A percentile compares a stretch with the other conserved stretches of the same genome.
phyloP scores from a whole-genome alignment of 768 basidiomycete species.

The Gloeopeniophorella convolvens region DNA sequence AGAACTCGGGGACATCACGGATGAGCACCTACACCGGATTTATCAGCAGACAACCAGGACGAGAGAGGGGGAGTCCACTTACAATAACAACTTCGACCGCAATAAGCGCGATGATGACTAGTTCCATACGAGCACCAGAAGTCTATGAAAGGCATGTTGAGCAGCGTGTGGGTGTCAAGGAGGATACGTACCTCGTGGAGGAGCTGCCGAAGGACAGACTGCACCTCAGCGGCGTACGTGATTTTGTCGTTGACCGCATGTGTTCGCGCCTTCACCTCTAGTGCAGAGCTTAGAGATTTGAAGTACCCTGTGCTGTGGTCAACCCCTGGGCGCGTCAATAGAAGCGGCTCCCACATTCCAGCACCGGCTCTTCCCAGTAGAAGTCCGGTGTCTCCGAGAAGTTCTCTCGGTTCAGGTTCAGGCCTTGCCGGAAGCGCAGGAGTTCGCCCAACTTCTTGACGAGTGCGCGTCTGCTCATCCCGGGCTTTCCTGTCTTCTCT shows the following conservation, averaged over 20 bases:
- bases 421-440: slow-evolving; percentile 85
- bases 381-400: slow-evolving; percentile 87
- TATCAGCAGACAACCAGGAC: background rate
- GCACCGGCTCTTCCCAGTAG: slow-evolving; percentile 89
- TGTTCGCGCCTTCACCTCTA: slow-evolving; percentile 81
- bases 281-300: slow-evolving; percentile 73
- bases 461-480: slow-evolving; percentile 70
- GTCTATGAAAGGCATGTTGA: slow-evolving; percentile 43
- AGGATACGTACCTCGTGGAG: slow-evolving; percentile 13
- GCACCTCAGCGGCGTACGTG: slow-evolving; percentile 83
- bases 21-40: slow-evolving; percentile 50
- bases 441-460: slow-evolving; percentile 91
- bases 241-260: slow-evolving; percentile 87
- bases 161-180: slow-evolving; percentile 4
- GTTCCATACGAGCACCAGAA: slow-evolving; percentile 86
- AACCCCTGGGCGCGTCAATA: background rate
- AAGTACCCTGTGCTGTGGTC: slow-evolving; percentile 55
- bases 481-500: slow-evolving; percentile 75
- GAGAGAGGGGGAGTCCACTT: slow-evolving; percentile 25
- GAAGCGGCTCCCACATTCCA: slow-evolving; percentile 56
- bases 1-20: slow-evolving; percentile 72
- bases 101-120: slow-evolving; percentile 91
- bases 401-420: slow-evolving; percentile 86
- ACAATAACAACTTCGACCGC: slow-evolving; percentile 94
- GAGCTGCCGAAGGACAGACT: slow-evolving; percentile 76